Base-by-base conservation (phyloP, 441 rosid species). In the Croton setiger region DNA sequence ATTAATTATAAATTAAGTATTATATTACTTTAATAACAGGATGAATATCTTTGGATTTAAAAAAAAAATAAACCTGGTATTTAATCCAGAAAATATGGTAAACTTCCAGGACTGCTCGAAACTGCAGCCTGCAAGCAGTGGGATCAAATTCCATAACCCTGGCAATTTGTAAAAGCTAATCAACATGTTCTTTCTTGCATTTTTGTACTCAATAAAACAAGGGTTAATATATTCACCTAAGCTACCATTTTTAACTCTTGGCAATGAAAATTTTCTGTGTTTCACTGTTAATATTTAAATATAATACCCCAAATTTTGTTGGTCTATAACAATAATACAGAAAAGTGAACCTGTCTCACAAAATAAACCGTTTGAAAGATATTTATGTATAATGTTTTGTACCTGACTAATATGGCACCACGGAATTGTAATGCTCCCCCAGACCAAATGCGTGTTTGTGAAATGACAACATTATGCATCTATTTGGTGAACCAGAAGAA, bases 341-440 rank as follows among this genome's bases (percentile, higher is more conserved):
- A 54, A 66, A 36, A 72, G 10, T 20, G 45, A 51, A 58, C 18
- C 57, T 55, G 66, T 51, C 59, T 27, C 35, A 60, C 20, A 63
- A 45, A 66, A 27, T 49, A 56, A 7, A 57, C 63, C n/a, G 13
- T 57, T 48, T 21, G 48, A 61, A 27, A 64, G 37, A 67, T 20
- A 55, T 27, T 27, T 27, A 27, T 27, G 2, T 35, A 39, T 36
- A 14, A 20, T 0, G 44, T 39, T 60, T 61, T 53, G 79, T 72
- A 73, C 66, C 58, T 61, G 69, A 51, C 70, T 69, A 70, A 61
- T 70, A 68, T 13, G 83, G 83, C 64, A 87, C 75, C 1, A 92
- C 76, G 0, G 93, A 92, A 74, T 90, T 88, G 43, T 90, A 92
- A 61, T 92, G 98, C 84, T 92, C 98, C 15, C 98, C 96, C 4